phyloP scores from a whole-genome alignment of 1,284 basidiomycete species.

The Melanopsichium pennsylvanicum region DNA sequence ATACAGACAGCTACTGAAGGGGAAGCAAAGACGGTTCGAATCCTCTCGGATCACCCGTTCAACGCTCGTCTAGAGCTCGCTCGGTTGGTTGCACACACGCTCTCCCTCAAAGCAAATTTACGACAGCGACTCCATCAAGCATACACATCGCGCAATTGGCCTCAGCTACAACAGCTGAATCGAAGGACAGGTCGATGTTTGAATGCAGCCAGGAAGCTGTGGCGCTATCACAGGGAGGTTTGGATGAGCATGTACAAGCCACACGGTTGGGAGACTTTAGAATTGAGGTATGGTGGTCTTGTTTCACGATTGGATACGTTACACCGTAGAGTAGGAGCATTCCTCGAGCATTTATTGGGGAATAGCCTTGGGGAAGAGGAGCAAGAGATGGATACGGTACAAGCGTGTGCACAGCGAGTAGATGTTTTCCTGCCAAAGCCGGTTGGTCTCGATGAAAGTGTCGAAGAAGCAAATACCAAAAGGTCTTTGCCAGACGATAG shows the following conservation, averaged over 20 bases:
- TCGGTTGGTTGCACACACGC: conserved; percentile 33
- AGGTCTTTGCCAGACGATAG: not conserved
- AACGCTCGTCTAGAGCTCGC: conserved; percentile 52
- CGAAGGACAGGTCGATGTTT: conserved; percentile 15
- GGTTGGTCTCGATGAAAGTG: conserved; percentile 18
- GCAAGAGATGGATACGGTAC: conserved; percentile 2
- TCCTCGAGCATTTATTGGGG: conserved; percentile 32
- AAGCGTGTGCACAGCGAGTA: not conserved
- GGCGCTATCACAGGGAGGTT: conserved; percentile 61
- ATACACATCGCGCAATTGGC: conserved; percentile 44
- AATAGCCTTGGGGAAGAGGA: not conserved
- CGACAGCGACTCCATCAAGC: conserved; percentile 48
- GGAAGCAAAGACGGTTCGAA: conserved; percentile 11
- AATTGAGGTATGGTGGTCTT: conserved; percentile 66
- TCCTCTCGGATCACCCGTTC: conserved; percentile 48
- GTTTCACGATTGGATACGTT: conserved; percentile 64
- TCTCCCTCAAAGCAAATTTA: conserved; percentile 49
- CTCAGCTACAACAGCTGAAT: conserved; percentile 31
- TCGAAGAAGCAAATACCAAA: too few species aligned
- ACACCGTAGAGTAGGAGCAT: conserved; percentile 42
- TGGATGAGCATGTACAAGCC: conserved; percentile 64
- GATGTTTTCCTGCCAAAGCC: conserved; percentile 24
- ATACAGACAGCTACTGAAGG: too few species aligned
- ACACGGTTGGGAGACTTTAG: conserved; percentile 66
- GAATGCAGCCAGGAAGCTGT: conserved; percentile 53